These are phyloP conservation scores for Verticillium zaregamsianum DNA, from an alignment of 2,329 filamentous ascomycete genomes.

Conservation along the genomic window DNA sequence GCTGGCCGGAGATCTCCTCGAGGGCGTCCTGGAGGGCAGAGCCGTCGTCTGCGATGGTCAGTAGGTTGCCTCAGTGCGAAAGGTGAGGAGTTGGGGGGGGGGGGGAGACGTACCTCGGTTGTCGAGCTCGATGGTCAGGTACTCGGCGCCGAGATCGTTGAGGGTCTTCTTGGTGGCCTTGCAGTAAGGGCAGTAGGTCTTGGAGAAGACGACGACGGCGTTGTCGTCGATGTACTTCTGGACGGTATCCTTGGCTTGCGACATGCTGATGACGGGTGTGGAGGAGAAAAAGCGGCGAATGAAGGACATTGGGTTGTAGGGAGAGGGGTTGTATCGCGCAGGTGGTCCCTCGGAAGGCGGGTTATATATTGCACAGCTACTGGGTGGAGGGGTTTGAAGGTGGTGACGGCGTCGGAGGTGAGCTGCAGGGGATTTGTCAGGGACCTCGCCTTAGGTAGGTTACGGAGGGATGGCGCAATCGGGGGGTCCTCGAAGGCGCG, in stretches of 20 bases:
- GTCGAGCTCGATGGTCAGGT: constrained; percentile 77
- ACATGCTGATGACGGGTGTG: constrained; percentile 66
- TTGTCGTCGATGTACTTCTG: constrained; percentile 87
- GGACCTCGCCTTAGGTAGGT: not conserved
- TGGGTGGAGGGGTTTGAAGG: not conserved
- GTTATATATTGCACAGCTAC: not conserved
- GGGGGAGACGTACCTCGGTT: constrained; percentile 62
- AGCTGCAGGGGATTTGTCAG: not conserved
- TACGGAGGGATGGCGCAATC: not conserved
- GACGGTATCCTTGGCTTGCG: constrained; percentile 77
- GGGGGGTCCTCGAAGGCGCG: not conserved
- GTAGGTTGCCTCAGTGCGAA: not conserved
- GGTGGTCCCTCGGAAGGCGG: not conserved
- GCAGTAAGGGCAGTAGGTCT: constrained; percentile 96
- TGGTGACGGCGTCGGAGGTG: constrained; percentile 4
- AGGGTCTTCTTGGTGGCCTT: constrained; percentile 71
- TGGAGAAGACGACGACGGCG: constrained; percentile 91
- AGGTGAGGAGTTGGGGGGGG: constrained; percentile 28
- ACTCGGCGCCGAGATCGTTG: constrained; percentile 66
- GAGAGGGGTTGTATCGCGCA: not conserved
- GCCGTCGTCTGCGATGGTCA: constrained; percentile 65
- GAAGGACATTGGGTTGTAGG: constrained; percentile 51
- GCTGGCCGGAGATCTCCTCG: constrained; percentile 72
- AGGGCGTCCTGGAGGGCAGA: constrained; percentile 79
- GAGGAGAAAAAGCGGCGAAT: constrained; percentile 67